Base-by-base conservation (phyloP, 2,329 filamentous ascomycete species). In the Lasiodiplodia sp. region DNA sequence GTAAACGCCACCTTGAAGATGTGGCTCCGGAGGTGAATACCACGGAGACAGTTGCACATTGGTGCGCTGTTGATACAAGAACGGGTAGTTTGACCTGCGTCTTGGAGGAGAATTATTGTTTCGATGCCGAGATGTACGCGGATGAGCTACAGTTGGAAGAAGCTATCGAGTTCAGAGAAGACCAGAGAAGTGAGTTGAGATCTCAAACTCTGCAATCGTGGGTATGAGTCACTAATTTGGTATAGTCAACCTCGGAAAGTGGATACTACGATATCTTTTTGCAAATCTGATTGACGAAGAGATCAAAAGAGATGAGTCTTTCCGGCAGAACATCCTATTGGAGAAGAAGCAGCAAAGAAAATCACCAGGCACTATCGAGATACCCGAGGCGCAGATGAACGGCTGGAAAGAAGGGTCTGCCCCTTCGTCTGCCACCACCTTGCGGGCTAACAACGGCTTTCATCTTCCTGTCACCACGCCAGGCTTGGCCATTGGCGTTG, bases 121-220 rank as follows among this genome's bases (percentile, higher is more conserved):
- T 99, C 74, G 96, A 99, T 80, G 96, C 94, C 18, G 96, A 99
- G 76, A 92, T 97, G 79, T 99, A 99, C 78, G 95, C 94, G 0
- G 96, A 99, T 77, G 94, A 98, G 80, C 83, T 96, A 44, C 85
- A 90, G 51, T 73, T 95, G 67, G 87, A 91, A 12, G 90, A 93
- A 71, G 84, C 88, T n/a, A 84, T 92, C 21, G 91, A 94, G 14
- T 97, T 97, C 76, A 86, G 91, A 68, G 95, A 98, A 74, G 96
- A 99, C 74, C 95, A 98, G 81, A 89, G 96, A 82, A 97, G 92
- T 95, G 86, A 76, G 90, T 79, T 4, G 28, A 2, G 44, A 34
- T 18, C 12, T 8, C 23, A 34, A 38, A 3, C 3, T 23, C 31
- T 44, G 7, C 31, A 34, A 8, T 7, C 31, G 21, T 7, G 7